Conservation (phyloP, 2,329 filamentous ascomycete species). For the Stromatinia cepivora region DNA sequence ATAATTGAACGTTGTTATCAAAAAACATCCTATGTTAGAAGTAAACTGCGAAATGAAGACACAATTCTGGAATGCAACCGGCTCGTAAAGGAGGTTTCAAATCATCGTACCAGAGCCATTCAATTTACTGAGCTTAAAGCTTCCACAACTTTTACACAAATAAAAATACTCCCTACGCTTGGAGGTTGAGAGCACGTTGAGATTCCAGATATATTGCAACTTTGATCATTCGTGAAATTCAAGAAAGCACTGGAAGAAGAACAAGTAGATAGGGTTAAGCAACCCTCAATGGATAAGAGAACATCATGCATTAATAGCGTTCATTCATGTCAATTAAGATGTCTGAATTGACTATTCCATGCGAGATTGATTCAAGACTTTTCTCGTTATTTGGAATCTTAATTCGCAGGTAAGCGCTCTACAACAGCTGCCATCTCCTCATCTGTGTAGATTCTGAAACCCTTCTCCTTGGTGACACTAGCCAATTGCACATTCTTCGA, state of each 20-base stretch:
- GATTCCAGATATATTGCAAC: neutral
- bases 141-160: neutral
- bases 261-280: neutral
- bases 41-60: neutral
- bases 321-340: constrained; percentile 23
- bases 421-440: constrained; percentile 96
- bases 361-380: constrained; percentile 18
- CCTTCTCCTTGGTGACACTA: constrained; percentile 95
- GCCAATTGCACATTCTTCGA: constrained; percentile 98
- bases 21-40: neutral
- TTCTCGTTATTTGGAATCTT: constrained; percentile 24
- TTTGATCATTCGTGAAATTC: neutral
- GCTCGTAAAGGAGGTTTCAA: neutral
- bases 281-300: neutral
- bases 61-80: neutral
- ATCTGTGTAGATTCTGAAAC: constrained; percentile 97
- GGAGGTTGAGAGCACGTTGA: neutral
- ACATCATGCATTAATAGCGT: constrained; percentile 12
- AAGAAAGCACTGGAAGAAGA: too few relatives aligned
- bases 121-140: neutral
- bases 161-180: neutral
- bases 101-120: neutral
- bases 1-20: neutral
- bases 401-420: constrained; percentile 73
- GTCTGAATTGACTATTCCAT: constrained; percentile 18